Evolutionary conservation across 768 basidiomycete genomes (phyloP).

Genomic region (Gloeopeniophorella convolvens): DNA sequence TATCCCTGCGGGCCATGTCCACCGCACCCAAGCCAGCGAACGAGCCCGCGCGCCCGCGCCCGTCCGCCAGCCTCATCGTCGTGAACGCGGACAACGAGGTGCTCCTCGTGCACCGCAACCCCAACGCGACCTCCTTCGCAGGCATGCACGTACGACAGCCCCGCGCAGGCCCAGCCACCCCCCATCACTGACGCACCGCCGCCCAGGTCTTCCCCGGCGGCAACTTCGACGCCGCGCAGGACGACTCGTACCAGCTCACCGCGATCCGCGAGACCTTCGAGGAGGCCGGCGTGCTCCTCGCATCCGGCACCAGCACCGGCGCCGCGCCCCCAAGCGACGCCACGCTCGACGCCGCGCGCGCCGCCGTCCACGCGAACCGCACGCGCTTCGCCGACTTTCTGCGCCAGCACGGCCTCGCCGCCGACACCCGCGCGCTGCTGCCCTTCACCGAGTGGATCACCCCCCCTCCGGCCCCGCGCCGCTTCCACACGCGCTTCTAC

Average conservation of each 20-base stretch:
- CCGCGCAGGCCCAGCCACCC: background rate
- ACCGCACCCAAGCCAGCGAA: conserved; percentile 5
- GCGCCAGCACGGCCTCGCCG: conserved; percentile 34
- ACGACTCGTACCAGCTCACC: conserved; percentile 48
- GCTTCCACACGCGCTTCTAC: conserved; percentile 68
- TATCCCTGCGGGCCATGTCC: conserved; percentile 1
- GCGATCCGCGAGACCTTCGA: conserved; percentile 76
- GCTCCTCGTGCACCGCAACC: conserved; percentile 65
- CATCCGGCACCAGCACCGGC: no score
- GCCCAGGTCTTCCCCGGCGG: conserved; percentile 72
- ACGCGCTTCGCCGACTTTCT: conserved; percentile 50
- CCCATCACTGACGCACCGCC: background rate
- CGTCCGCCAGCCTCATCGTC: conserved; percentile 61
- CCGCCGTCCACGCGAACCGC: conserved; percentile 47
- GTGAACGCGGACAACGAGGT: conserved; percentile 63
- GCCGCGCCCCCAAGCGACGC: conserved; percentile 28
- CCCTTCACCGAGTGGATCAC: conserved; percentile 76
- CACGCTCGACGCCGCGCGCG: conserved; percentile 47
- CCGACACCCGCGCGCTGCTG: conserved; percentile 43
- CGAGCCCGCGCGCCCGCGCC: conserved; percentile 37
- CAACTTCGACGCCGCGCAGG: conserved; percentile 56
- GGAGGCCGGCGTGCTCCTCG: conserved; percentile 62
- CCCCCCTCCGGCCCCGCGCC: conserved; percentile 33
- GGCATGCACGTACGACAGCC: conserved; percentile 52
- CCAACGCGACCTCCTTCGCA: conserved; percentile 53